Conservation (phyloP, 768 basidiomycete genomes). For the Tylopilus sp. region DNA sequence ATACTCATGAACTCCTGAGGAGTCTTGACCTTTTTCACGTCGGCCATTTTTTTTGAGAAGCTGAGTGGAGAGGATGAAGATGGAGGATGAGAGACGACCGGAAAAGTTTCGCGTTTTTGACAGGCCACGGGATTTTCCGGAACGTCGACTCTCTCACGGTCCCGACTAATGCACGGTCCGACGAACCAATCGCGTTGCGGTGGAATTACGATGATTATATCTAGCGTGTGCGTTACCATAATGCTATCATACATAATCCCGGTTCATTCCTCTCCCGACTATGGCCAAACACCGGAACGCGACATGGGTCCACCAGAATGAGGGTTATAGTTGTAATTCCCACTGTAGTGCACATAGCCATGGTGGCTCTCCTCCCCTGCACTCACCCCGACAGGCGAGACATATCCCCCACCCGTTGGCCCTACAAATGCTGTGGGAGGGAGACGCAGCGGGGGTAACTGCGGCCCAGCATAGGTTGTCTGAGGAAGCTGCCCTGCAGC, state of each 20-base stretch:
- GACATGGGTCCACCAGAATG: conserved; percentile 22
- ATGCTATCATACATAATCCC: conserved; percentile 13
- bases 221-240: conserved; percentile 2
- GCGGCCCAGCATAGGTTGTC: conserved; percentile 20
- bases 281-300: conserved; percentile 29
- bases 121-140: conserved; percentile 32
- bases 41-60: conserved; percentile 67
- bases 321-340: conserved; percentile 20
- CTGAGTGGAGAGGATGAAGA: conserved; percentile 48
- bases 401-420: conserved; percentile 18
- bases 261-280: conserved; percentile 5
- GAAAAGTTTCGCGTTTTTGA: conserved; percentile 50
- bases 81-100: conserved; percentile 42
- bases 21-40: conserved; percentile 79
- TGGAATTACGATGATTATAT: conserved; percentile 19
- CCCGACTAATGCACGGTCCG: conserved; percentile 17
- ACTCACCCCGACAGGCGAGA: conserved; percentile 18
- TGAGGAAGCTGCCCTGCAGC: conserved; percentile 14
- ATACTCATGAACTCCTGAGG: conserved; percentile 87
- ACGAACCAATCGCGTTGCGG: conserved; percentile 6
- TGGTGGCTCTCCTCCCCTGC: conserved; percentile 19
- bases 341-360: conserved; percentile 25
- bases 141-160: conserved; percentile 27
- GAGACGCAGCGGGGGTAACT: conserved; percentile 29
- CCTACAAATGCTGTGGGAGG: conserved; percentile 18